Conservation (phyloP, 1,139 yeast species). For the Meyerozyma athensensis region DNA sequence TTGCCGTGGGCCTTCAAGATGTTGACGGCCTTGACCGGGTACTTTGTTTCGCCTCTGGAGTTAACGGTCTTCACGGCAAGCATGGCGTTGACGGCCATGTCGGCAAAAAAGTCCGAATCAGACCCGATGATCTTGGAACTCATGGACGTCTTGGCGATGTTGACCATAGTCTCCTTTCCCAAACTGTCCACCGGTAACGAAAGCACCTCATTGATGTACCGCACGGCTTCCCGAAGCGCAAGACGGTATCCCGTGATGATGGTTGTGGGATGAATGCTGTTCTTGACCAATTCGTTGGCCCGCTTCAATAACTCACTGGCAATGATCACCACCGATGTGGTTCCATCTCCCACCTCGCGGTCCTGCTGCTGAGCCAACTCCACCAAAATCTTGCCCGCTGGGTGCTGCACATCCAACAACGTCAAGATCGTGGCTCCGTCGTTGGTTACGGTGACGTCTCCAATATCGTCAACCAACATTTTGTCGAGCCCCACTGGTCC, state of each 20-base stretch:
- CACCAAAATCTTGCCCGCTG: slow-evolving; percentile 95
- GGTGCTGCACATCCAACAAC: slow-evolving; percentile 93
- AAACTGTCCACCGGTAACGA: slow-evolving; percentile 75
- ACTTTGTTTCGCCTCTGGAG: slow-evolving; percentile 80
- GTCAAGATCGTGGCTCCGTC: slow-evolving; percentile 97
- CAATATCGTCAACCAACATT: slow-evolving; percentile 98
- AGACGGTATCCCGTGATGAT: slow-evolving; percentile 94
- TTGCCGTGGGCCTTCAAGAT: slow-evolving; percentile 96
- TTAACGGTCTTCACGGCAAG: slow-evolving; percentile 91
- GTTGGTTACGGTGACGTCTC: slow-evolving; percentile 97
- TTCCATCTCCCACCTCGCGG: slow-evolving; percentile 98
- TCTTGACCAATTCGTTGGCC: slow-evolving; percentile 90
- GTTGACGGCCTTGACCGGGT: slow-evolving; percentile 97
- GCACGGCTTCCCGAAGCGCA: slow-evolving; percentile 87
- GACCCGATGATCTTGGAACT: slow-evolving; percentile 95
- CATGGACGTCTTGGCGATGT: slow-evolving; percentile 96
- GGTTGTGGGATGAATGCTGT: slow-evolving; percentile 95
- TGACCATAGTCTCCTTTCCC: slow-evolving; percentile 77
- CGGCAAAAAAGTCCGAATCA: slow-evolving; percentile 84
- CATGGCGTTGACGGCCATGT: slow-evolving; percentile 93
- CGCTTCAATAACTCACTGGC: slow-evolving; percentile 90
- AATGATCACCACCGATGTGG: slow-evolving; percentile 92
- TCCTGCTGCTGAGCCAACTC: slow-evolving; percentile 99
- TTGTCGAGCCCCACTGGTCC: slow-evolving; percentile 99
- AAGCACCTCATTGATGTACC: slow-evolving; percentile 81